A percentile compares a stretch with the other conserved stretches of the same genome.
phyloP scores from a whole-genome alignment of 768 basidiomycete species.

The Favolaschia claudopus region DNA sequence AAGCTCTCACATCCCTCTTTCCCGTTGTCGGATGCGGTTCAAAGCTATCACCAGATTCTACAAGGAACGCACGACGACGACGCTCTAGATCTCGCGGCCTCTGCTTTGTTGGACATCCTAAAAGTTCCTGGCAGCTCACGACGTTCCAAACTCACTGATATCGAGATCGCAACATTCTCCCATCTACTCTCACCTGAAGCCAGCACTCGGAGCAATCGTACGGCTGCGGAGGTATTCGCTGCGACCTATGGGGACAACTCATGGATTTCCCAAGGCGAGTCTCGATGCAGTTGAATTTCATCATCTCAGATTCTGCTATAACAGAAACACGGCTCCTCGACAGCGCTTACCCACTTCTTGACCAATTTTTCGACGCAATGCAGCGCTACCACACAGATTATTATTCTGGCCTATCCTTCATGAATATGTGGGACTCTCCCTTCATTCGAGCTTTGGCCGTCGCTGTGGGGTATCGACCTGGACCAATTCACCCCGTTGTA shows the following conservation, averaged over 20 bases:
- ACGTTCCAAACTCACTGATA: not conserved
- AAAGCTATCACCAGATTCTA: conserved; percentile 14
- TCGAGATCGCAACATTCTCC: not conserved
- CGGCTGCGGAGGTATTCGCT: conserved; percentile 2
- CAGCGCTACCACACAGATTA: conserved; percentile 1
- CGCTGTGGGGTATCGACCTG: not conserved
- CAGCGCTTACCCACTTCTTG: not conserved
- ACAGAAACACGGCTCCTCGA: not conserved
- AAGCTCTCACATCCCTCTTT: too few relatives aligned
- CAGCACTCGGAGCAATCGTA: conserved; percentile 12
- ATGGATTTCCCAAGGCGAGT: not conserved
- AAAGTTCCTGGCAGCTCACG: not conserved
- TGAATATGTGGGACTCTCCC: conserved; percentile 9
- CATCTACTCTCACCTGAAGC: conserved; percentile 14
- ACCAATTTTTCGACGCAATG: not conserved
- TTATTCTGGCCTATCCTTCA: not conserved
- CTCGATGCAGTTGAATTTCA: not conserved
- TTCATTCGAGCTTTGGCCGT: not conserved
- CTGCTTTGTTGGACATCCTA: conserved; percentile 14
- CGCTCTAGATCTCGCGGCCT: conserved; percentile 16
- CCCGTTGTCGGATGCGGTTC: not conserved
- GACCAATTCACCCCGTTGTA: not conserved
- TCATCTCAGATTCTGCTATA: too few relatives aligned
- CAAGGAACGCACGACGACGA: conserved; percentile 26
- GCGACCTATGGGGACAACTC: not conserved